Evolutionary conservation across 495 filamentous ascomycete species (phyloP), one percentile per base, ranked within the genome.

Genomic region (Xylaria nigripes): DNA sequence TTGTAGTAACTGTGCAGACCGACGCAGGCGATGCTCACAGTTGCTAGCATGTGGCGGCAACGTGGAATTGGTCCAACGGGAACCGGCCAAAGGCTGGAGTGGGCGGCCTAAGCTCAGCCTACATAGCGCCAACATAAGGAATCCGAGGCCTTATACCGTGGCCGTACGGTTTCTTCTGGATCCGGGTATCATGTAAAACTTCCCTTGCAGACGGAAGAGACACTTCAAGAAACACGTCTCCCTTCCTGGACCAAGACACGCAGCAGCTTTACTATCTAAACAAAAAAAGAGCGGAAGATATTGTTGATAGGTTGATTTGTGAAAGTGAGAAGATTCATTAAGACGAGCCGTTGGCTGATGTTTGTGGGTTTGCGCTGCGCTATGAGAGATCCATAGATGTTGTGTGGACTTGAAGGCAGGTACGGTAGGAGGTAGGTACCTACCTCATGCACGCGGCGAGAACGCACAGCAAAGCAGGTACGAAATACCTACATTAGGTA

Each of bases 91-190:
- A 66, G 59, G 57, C 44, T 68, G 61, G 59, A 60, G 56, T 46
- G 62, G 51, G 59, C 68, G 47, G 56, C 66, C 61, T 55, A 60
- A 45, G 52, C 61, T 52, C 41, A 57, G 57, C 60, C 57, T 54
- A 47, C 54, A 52, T 54, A 57, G 63, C 21, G 54, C 54, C 51
- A 56, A 60, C 63, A 66, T 64, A 55, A 24, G 38, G 53, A 45
- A 36, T 27, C 18, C 40, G 43, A 45, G 36, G 18, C 18, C 36
- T n/a, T 2, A 40, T 40, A 40, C 36, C 36, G 36, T 18, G 36
- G 36, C 32, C 15, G 4, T 18, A 40, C 36, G 36, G 36, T 40
- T 18, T 40, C 36, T 40, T 13, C 32, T 36, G 10, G 10, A 12
- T 5, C 15, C 32, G 6, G 15, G 32, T 36, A 36, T 36, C 13